These are phyloP conservation scores for Astrothelium macrocarpum DNA, from an alignment of 495 filamentous ascomycete genomes.

Conservation along the genomic window DNA sequence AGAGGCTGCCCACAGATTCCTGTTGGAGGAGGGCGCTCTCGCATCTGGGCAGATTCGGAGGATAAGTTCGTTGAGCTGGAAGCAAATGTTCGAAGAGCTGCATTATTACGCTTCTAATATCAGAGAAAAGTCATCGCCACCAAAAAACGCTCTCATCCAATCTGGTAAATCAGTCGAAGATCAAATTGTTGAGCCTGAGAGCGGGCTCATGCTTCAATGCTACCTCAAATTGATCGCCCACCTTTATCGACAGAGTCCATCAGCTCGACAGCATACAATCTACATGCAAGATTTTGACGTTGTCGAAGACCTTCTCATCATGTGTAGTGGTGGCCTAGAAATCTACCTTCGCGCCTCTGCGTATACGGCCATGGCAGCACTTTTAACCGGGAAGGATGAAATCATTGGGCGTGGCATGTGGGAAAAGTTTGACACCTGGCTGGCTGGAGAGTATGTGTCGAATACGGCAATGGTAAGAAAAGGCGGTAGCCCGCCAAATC, in stretches of 20 bases:
- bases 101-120: slow-evolving; percentile 62
- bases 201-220: slow-evolving; percentile 81
- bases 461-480: neutral
- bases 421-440: slow-evolving; percentile 61
- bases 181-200: slow-evolving; percentile 57
- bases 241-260: slow-evolving; percentile 55
- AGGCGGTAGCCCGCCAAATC: slow-evolving; percentile 36
- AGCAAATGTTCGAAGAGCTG: slow-evolving; percentile 83
- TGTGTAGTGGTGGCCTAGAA: slow-evolving; percentile 60
- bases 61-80: slow-evolving; percentile 76
- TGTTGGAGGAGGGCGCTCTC: slow-evolving; percentile 73
- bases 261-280: slow-evolving; percentile 60
- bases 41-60: slow-evolving; percentile 65
- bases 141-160: slow-evolving; percentile 4
- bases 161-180: slow-evolving; percentile 38
- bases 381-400: slow-evolving; percentile 56
- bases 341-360: slow-evolving; percentile 65
- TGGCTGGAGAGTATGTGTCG: slow-evolving; percentile 31
- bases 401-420: slow-evolving; percentile 56
- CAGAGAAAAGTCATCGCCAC: slow-evolving; percentile 47
- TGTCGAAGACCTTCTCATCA: slow-evolving; percentile 53
- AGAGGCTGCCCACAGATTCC: slow-evolving; percentile 71
- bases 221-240: slow-evolving; percentile 82
- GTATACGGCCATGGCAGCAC: slow-evolving; percentile 57
- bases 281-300: slow-evolving; percentile 53